Evolutionary conservation across 2,329 filamentous ascomycete genomes (phyloP).

Genomic region (Trichophyton rubrum): DNA sequence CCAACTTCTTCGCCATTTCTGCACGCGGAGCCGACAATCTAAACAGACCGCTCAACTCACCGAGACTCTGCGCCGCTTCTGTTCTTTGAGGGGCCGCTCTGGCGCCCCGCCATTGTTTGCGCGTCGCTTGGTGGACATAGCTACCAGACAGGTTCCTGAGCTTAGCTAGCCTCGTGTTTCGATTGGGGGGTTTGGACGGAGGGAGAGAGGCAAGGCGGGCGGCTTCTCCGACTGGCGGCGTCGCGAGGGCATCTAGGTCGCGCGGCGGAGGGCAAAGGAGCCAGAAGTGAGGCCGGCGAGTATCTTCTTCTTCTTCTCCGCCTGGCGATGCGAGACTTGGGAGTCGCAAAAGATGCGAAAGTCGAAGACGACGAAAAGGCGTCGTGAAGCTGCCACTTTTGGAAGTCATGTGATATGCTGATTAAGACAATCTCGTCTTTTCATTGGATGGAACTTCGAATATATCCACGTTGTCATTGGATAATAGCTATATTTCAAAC

Average conservation of each 20-base stretch:
- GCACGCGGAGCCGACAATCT: not conserved
- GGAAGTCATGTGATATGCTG: not conserved
- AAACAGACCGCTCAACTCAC: conserved; percentile 10
- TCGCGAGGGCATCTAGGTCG: not conserved
- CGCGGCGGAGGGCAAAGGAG: not conserved
- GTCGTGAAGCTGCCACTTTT: not conserved
- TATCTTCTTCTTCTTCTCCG: not conserved
- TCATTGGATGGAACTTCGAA: not conserved
- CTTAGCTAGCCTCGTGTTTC: conserved; percentile 7
- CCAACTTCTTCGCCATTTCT: not conserved
- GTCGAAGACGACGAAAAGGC: not conserved
- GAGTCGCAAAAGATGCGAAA: not conserved
- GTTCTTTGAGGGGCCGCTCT: conserved; percentile 10
- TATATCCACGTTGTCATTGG: not conserved
- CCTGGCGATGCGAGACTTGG: not conserved
- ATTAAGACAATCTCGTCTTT: not conserved
- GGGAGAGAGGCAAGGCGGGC: not conserved
- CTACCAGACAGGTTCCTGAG: not conserved
- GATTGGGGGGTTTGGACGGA: conserved; percentile 3
- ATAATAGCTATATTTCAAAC: no score
- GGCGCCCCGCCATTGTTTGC: conserved; percentile 29
- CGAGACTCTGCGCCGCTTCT: conserved; percentile 13
- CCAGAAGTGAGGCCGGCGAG: not conserved
- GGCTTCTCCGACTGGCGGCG: not conserved
- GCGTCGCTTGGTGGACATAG: conserved; percentile 32